Evolutionary conservation across 306 rosid genomes (phyloP), one percentile per base, ranked within the genome.

Genomic region (Adenanthera pavonina): DNA sequence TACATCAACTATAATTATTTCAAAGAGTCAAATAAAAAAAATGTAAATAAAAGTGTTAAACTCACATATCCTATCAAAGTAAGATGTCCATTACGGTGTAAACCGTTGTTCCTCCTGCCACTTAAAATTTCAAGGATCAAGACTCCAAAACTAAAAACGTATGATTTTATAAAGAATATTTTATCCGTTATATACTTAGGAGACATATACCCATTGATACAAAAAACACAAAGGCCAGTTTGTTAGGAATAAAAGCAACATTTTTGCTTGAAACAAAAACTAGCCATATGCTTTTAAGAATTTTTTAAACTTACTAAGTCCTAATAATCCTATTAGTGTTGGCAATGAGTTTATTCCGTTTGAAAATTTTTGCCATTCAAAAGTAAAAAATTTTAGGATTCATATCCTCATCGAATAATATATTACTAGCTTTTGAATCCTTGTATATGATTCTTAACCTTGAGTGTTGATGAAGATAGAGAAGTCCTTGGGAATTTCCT

Each of bases 21-120:
- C 30, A 25, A 25, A 25, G 30, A 25, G 30, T 25, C 30, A 25
- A 25, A 25, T 25, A 40, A 40, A 40, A 40, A 40, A 40, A 40
- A 3, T 40, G 6, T 40, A 40, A 3, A 5, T 5, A 40, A 40
- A 40, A 40, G 15, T 15, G 6, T 9, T 6, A 0, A 20, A 33
- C 84, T 10, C 75, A 74, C 85, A 78, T 86, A 59, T 69, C 82
- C 82, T 11, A 78, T 72, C 52, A 86, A 47, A 62, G 80, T 80
- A 12, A 66, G 20, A 8, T 65, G 72, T 3, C 41, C 6, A 5
- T 83, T 44, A 0, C 0, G 57, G 13, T 70, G 49, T 14, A 86
- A 69, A 69, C 73, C 77, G 1, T 60, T 81, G 61, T 68, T 80
- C 69, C 43, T 81, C 75, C 38, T 75, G 1, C 83, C 74, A n/a